Conservation (phyloP, 2,329 filamentous ascomycete species). For the Hypoxylon sp. region DNA sequence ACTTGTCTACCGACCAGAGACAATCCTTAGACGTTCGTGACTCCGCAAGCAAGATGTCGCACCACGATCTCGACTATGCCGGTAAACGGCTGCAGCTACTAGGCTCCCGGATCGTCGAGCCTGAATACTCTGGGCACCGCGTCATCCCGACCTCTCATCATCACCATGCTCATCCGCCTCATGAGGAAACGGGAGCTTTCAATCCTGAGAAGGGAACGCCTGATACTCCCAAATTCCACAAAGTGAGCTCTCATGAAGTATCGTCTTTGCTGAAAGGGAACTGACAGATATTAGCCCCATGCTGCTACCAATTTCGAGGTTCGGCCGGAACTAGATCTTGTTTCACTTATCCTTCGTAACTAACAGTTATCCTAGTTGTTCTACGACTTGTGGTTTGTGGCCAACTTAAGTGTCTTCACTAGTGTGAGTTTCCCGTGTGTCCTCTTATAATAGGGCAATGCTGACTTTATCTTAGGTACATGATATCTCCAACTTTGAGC, state of each 20-base stretch:
- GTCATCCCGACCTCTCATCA: constrained; percentile 35
- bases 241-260: constrained; percentile 32
- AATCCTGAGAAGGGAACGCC: constrained; percentile 11
- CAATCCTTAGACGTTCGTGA: not conserved
- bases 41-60: constrained; percentile 24
- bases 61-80: constrained; percentile 46
- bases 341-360: constrained; percentile 37
- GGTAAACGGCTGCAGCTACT: constrained; percentile 44
- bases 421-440: constrained; percentile 50
- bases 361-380: constrained; percentile 60
- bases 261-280: not conserved
- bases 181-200: constrained; percentile 14
- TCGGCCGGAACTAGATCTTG: constrained; percentile 9
- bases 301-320: constrained; percentile 47
- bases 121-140: constrained; percentile 31
- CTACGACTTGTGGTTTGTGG: constrained; percentile 73
- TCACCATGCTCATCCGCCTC: constrained; percentile 26
- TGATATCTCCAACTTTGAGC: constrained; percentile 45
- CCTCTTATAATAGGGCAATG: not conserved
- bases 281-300: constrained; percentile 42
- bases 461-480: constrained; percentile 44
- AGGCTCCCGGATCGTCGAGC: constrained; percentile 42
- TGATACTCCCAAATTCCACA: constrained; percentile 41
- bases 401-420: constrained; percentile 74
- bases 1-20: constrained; percentile 11